Conservation (phyloP, 2,329 filamentous ascomycete species). For the Stagonosporopsis vannaccii region DNA sequence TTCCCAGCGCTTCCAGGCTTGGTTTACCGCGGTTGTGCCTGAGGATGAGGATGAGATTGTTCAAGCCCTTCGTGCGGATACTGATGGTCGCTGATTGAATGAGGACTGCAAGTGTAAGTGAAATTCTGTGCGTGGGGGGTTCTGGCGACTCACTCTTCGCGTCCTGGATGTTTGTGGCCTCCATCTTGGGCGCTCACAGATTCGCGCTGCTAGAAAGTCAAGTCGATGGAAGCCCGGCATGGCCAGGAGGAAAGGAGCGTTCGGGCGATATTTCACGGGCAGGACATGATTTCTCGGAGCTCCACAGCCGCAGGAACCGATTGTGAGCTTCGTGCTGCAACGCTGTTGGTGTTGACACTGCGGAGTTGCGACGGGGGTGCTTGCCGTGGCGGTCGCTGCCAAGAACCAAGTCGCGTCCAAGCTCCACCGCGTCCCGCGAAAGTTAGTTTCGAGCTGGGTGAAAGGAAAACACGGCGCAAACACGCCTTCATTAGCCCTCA, state of each 20-base stretch:
- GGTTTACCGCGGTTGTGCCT: conserved; percentile 58
- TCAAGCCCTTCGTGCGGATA: conserved; percentile 60
- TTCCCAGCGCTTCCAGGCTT: conserved; percentile 62
- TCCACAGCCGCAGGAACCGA: conserved; percentile 8
- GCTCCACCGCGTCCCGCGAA: conserved; percentile 37
- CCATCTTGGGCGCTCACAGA: conserved; percentile 33
- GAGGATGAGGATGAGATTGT: conserved; percentile 64
- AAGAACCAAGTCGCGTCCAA: conserved; percentile 31
- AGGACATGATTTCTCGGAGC: background rate
- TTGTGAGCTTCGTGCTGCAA: background rate
- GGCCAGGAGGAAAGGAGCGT: conserved; percentile 4
- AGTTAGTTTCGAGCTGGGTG: conserved; percentile 28
- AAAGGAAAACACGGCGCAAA: conserved; percentile 33
- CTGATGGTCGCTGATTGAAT: conserved; percentile 41
- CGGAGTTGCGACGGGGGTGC: conserved; percentile 31
- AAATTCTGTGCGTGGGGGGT: background rate
- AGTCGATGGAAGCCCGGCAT: conserved; percentile 17
- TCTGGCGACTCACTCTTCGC: conserved; percentile 39
- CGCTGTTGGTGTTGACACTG: conserved; percentile 16
- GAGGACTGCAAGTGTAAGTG: conserved; percentile 35
- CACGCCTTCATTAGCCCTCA: conserved; percentile 18
- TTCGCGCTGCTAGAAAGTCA: conserved; percentile 15
- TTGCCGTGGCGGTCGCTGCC: conserved; percentile 14
- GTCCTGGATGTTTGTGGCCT: conserved; percentile 44
- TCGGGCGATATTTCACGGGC: background rate